Conservation (phyloP, 371 early-diverging fungal genomes). For the Scutellospora calospora region DNA sequence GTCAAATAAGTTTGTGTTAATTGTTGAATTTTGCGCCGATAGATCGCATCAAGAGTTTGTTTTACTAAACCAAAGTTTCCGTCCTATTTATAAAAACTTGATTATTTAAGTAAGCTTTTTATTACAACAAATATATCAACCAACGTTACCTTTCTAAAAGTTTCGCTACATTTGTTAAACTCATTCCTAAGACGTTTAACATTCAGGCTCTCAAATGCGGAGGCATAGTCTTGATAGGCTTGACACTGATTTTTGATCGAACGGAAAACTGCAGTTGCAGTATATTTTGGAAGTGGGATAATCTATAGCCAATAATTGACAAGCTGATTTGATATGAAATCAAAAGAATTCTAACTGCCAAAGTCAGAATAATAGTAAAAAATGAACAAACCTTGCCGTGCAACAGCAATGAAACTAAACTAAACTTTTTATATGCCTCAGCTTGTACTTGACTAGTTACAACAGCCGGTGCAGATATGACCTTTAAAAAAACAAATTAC, state of each 20-base stretch:
- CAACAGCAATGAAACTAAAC: slow-evolving; percentile 69
- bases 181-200: slow-evolving; percentile 51
- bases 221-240: slow-evolving; percentile 66
- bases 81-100: slow-evolving; percentile 55
- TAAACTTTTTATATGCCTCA: slow-evolving; percentile 77
- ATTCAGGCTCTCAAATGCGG: slow-evolving; percentile 63
- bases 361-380: not conserved
- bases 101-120: not conserved
- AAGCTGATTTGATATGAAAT: not conserved
- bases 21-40: slow-evolving; percentile 69
- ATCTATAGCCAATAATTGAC: slow-evolving; percentile 12
- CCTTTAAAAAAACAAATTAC: slow-evolving; percentile 47
- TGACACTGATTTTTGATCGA: slow-evolving; percentile 55
- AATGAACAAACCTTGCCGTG: slow-evolving; percentile 57
- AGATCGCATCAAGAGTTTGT: slow-evolving; percentile 68
- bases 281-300: slow-evolving; percentile 68
- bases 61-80: slow-evolving; percentile 75
- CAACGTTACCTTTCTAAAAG: slow-evolving; percentile 49
- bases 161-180: slow-evolving; percentile 47
- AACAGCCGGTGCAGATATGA: slow-evolving; percentile 69
- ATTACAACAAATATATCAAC: slow-evolving; percentile 12
- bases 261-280: slow-evolving; percentile 61
- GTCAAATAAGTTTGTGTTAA: slow-evolving; percentile 83
- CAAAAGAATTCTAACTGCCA: not conserved
- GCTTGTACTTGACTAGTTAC: slow-evolving; percentile 79